These are phyloP conservation scores for Colletotrichum noveboracense DNA, from an alignment of 2,329 filamentous ascomycete genomes.

Conservation along the genomic window DNA sequence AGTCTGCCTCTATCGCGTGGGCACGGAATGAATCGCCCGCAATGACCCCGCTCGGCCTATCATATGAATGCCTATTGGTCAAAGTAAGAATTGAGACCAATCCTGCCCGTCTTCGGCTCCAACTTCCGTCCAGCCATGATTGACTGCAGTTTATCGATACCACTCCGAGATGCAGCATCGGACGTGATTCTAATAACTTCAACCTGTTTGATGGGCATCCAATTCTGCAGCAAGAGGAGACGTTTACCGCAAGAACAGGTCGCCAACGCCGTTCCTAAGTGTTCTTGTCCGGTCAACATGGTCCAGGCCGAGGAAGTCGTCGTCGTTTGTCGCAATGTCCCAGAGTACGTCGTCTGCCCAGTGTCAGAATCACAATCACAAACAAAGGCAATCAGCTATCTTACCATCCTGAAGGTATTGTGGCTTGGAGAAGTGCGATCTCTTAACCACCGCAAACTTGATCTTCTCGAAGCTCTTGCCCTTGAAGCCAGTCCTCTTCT, in stretches of 20 bases:
- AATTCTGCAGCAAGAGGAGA: neutral
- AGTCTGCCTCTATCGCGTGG: constrained; percentile 6
- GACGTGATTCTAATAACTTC: neutral
- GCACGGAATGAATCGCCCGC: neutral
- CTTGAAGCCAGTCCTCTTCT: constrained; percentile 91
- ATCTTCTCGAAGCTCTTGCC: constrained; percentile 99
- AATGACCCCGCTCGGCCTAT: constrained; percentile 1
- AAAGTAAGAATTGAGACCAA: neutral
- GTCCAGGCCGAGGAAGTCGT: constrained; percentile 70
- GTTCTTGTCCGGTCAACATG: constrained; percentile 67
- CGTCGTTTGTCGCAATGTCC: constrained; percentile 55
- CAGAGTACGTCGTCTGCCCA: constrained; percentile 63
- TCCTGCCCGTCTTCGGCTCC: neutral
- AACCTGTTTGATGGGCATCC: neutral
- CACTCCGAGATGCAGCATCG: neutral
- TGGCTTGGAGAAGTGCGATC: constrained; percentile 76
- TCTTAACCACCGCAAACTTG: constrained; percentile 85
- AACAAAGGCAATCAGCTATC: constrained; percentile 30
- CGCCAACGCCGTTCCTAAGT: constrained; percentile 63
- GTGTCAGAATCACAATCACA: neutral
- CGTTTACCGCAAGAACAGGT: constrained; percentile 62
- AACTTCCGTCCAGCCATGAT: neutral
- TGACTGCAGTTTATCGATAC: neutral
- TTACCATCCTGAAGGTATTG: constrained; percentile 88
- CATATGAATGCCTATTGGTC: constrained; percentile 5